Evolutionary conservation across 176 grass and related monocot species (phyloP).

Genomic region (Eremochloa ophiuroides): DNA sequence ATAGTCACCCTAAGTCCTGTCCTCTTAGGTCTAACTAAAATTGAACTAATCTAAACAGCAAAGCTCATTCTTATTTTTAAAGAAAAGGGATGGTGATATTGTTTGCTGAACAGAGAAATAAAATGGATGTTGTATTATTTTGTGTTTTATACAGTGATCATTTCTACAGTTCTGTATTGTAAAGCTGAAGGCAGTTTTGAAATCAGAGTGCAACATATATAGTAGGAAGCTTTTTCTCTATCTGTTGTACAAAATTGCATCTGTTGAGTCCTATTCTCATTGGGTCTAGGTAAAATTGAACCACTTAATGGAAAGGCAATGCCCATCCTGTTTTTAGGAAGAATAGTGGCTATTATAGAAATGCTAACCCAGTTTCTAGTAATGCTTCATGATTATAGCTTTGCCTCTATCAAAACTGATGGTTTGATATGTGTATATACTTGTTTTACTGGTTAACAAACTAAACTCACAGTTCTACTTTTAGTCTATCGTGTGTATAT

Average conservation of each 20-base stretch:
- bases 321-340: neutral
- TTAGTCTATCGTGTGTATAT: neutral
- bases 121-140: neutral
- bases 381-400: neutral
- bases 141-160: neutral
- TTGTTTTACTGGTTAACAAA: neutral
- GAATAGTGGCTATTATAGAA: neutral
- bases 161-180: neutral
- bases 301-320: neutral
- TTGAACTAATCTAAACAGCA: neutral
- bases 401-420: neutral
- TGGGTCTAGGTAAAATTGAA: neutral
- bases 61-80: neutral
- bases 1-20: neutral
- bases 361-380: neutral
- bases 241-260: neutral
- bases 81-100: neutral
- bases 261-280: neutral
- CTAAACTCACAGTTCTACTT: neutral
- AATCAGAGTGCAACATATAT: neutral
- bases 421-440: neutral
- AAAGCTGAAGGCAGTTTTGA: neutral
- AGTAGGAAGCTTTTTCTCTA: neutral
- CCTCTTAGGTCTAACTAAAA: neutral
- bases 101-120: neutral